Percentiles rank a stretch among this genome's conserved stretches.
Evolutionary conservation across 1,284 basidiomycete genomes (phyloP).

Genomic region (Xanthoconium separans): DNA sequence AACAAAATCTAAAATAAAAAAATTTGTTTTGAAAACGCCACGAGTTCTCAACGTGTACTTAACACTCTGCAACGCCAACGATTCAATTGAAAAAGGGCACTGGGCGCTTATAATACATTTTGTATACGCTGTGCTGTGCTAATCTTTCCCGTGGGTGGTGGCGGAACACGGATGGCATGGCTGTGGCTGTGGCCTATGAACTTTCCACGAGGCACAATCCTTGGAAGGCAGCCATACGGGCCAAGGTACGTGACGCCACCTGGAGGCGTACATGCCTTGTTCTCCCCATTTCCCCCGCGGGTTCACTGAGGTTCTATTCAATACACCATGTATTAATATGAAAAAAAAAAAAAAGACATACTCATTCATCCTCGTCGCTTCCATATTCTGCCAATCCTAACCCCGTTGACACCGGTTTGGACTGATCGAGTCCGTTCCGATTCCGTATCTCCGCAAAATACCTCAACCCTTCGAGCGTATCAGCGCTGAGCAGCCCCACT

Average conservation of each 20-base stretch:
- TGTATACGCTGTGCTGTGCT: conserved; percentile 5
- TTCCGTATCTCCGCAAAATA: conserved; percentile 83
- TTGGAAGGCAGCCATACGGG: conserved; percentile 21
- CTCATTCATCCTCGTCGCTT: conserved; percentile 69
- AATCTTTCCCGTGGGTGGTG: neutral
- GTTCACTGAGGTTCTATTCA: neutral
- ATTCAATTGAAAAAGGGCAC: no score
- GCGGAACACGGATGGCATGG: neutral
- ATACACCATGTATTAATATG: no score
- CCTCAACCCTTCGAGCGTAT: conserved; percentile 82
- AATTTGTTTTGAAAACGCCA: no score
- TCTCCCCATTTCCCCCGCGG: neutral
- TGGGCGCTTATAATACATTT: no score
- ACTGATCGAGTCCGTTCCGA: conserved; percentile 42
- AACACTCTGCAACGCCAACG: conserved; percentile 13
- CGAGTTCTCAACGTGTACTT: conserved; percentile 22
- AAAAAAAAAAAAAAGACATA: conserved; percentile 2
- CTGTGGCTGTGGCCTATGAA: conserved; percentile 29
- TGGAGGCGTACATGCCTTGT: neutral
- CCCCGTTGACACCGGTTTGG: conserved; percentile 37
- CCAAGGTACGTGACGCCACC: conserved; percentile 24
- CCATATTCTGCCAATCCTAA: conserved; percentile 71
- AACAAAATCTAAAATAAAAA: no score
- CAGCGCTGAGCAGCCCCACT: conserved; percentile 67
- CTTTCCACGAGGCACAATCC: conserved; percentile 13